These are phyloP conservation scores for Arthrinium puccinioides DNA, from an alignment of 2,329 filamentous ascomycete genomes.

Conservation along the genomic window DNA sequence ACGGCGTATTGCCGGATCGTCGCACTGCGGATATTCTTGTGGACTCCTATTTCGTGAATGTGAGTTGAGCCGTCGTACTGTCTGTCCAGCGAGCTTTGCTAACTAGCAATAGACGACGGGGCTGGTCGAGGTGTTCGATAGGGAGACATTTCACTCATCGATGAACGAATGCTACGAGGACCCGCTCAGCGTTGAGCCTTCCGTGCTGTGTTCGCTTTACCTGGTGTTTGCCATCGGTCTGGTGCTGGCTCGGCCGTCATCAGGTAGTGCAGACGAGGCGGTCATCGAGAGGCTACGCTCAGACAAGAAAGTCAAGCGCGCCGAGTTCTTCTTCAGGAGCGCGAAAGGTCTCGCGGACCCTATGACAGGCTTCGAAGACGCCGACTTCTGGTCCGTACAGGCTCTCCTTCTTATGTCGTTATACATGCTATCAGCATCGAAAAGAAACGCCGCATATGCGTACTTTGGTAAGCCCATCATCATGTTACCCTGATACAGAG, in stretches of 20 bases:
- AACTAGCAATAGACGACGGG: conserved; percentile 43
- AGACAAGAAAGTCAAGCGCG: conserved; percentile 37
- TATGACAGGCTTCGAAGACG: conserved; percentile 47
- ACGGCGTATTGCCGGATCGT: conserved; percentile 47
- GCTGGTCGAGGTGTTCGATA: conserved; percentile 53
- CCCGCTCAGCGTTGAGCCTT: conserved; percentile 39
- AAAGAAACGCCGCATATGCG: conserved; percentile 55
- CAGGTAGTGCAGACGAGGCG: conserved; percentile 38
- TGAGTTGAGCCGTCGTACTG: conserved; percentile 20
- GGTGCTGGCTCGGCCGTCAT: conserved; percentile 45
- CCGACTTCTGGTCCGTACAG: conserved; percentile 59
- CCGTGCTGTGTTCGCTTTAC: conserved; percentile 52
- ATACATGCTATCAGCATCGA: conserved; percentile 55
- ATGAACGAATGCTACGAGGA: conserved; percentile 48
- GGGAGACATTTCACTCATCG: conserved; percentile 36
- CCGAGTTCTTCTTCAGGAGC: conserved; percentile 56
- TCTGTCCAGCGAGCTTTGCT: conserved; percentile 5
- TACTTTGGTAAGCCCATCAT: conserved; percentile 42
- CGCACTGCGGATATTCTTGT: conserved; percentile 46
- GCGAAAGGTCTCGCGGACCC: conserved; percentile 45
- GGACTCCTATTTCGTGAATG: conserved; percentile 54
- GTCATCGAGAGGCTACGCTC: conserved; percentile 44
- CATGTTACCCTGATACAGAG: conserved; percentile 4
- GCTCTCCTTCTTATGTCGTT: conserved; percentile 56
- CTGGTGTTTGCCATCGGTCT: conserved; percentile 58